phyloP scores from a whole-genome alignment of 208 protist species.

The Acanthamoeba lenticulata region DNA sequence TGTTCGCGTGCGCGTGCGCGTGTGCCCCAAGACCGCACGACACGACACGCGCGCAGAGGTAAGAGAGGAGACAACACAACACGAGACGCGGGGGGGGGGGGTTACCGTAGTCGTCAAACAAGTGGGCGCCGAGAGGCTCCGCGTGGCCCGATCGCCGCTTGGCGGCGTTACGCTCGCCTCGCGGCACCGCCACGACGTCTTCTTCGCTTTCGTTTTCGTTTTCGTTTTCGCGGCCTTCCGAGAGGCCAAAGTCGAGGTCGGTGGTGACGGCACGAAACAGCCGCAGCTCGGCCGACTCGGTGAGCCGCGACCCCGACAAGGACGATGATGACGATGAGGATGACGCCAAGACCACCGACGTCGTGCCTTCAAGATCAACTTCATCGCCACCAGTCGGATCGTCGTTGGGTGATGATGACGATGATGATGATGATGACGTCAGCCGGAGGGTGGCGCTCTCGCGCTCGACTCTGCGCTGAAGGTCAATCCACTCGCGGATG shows the following conservation, averaged over 20 bases:
- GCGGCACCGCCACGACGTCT: background rate
- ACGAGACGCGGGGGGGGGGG: background rate
- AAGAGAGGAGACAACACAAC: background rate
- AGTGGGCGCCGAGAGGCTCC: background rate
- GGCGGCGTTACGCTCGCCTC: background rate
- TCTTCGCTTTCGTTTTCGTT: background rate
- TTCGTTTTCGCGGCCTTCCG: background rate
- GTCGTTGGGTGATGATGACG: too few species aligned
- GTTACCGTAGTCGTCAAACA: background rate
- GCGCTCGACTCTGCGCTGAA: background rate
- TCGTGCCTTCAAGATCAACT: too few species aligned
- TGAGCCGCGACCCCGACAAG: too few species aligned
- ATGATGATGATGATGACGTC: background rate
- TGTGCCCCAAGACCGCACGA: background rate
- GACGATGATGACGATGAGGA: too few species aligned
- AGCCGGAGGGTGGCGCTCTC: background rate
- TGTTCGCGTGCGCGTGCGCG: too few species aligned
- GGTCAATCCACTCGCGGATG: background rate
- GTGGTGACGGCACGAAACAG: background rate
- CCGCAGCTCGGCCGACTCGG: background rate
- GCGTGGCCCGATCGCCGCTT: background rate
- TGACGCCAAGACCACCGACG: too few species aligned
- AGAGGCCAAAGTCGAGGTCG: too few species aligned
- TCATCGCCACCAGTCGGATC: background rate
- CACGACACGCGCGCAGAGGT: background rate